phyloP scores from a whole-genome alignment of 352 stramenopile genomes.

The Phytopythium boreale region DNA sequence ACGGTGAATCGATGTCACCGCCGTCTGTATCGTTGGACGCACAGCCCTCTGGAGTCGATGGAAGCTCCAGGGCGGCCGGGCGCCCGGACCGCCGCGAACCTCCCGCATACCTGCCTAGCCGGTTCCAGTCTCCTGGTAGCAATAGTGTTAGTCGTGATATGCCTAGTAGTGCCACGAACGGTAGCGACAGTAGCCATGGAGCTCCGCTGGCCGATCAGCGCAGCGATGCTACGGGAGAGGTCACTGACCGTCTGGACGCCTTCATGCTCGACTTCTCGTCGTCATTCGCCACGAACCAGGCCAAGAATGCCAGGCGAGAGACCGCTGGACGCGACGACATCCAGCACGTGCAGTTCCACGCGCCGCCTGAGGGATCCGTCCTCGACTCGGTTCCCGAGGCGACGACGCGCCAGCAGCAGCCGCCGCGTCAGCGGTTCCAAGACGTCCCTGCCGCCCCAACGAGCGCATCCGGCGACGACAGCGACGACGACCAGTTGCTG shows the following conservation, averaged over 20 bases:
- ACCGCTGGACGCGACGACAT: conserved; percentile 16
- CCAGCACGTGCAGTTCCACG: conserved; percentile 17
- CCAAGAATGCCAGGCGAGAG: conserved; percentile 11
- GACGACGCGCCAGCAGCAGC: not conserved
- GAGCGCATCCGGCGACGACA: conserved; percentile 14
- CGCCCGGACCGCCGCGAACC: not conserved
- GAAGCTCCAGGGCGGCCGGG: not conserved
- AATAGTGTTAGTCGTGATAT: not conserved
- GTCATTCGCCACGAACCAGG: conserved; percentile 23
- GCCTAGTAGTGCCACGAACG: not conserved
- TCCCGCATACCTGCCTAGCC: conserved; percentile 1
- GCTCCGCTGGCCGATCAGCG: not conserved
- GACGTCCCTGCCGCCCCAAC: not conserved
- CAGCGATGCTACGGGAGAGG: not conserved
- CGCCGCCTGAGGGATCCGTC: conserved; percentile 27
- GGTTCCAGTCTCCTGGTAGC: not conserved
- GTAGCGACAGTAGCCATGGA: conserved; percentile 10
- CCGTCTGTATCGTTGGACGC: not conserved
- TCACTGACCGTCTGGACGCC: conserved; percentile 12
- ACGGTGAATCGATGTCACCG: not conserved
- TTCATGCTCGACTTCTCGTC: conserved; percentile 28
- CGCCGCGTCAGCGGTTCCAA: not conserved
- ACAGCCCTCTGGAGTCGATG: not conserved
- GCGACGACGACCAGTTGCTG: conserved; percentile 35
- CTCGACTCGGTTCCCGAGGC: conserved; percentile 16